Conservation (phyloP, 352 stramenopile species). For the Phytophthora citricola region DNA sequence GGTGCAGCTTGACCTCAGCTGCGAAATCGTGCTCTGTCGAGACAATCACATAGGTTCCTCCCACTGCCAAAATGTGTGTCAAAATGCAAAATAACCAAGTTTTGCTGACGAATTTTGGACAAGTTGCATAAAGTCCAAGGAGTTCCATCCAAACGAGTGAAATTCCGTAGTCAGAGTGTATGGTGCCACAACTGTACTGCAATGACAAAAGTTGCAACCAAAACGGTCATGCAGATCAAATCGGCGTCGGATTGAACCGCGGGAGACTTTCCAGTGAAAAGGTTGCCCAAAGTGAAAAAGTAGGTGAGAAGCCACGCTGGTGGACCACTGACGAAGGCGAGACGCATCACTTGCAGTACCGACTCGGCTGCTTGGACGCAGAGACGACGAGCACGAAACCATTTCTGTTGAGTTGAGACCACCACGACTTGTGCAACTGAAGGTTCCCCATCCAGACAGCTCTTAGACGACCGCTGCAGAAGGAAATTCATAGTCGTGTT, state of each 20-base stretch:
- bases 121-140: background rate
- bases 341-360: conserved; percentile 1
- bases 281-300: conserved; percentile 13
- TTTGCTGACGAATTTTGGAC: background rate
- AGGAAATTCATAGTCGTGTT: background rate
- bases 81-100: background rate
- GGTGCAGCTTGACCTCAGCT: background rate
- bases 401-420: background rate
- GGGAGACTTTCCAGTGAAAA: conserved; percentile 3
- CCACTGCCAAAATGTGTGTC: background rate
- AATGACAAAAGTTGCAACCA: conserved; percentile 4
- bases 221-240: conserved; percentile 6
- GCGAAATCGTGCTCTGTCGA: conserved; percentile 1
- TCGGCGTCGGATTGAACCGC: conserved; percentile 12
- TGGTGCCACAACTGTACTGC: background rate
- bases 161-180: background rate
- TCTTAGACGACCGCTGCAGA: background rate
- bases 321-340: background rate
- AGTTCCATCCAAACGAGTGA: background rate
- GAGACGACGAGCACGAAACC: background rate
- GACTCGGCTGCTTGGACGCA: background rate
- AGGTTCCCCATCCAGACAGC: background rate
- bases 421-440: background rate
- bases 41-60: background rate
- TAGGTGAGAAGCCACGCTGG: background rate